These are phyloP conservation scores for Copromyces sp. DNA, from an alignment of 495 filamentous ascomycete genomes.

Conservation along the genomic window DNA sequence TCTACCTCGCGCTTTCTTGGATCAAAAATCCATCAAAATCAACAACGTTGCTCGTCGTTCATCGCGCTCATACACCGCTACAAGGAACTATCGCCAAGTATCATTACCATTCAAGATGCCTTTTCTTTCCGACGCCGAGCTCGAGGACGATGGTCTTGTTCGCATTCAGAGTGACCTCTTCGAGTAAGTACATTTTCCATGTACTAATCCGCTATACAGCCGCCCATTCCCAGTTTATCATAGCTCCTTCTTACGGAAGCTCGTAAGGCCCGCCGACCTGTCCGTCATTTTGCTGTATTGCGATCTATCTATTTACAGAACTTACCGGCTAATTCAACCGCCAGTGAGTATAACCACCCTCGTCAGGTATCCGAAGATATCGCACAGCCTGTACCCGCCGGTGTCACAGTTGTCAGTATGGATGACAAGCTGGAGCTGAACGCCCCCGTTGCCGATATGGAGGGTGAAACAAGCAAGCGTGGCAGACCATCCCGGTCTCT, in stretches of 20 bases:
- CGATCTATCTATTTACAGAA: neutral
- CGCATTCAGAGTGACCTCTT: constrained; percentile 17
- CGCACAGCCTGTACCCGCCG: neutral
- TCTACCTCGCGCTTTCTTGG: neutral
- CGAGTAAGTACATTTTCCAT: constrained; percentile 10
- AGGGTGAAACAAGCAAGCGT: constrained; percentile 8
- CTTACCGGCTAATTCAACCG: neutral
- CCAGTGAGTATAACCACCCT: neutral
- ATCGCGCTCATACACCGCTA: neutral
- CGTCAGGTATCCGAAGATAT: neutral
- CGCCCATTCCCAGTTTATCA: neutral
- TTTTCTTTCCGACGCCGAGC: neutral
- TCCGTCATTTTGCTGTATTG: neutral
- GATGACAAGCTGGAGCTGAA: constrained; percentile 1
- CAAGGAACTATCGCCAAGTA: neutral
- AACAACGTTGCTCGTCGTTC: neutral
- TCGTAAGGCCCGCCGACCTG: neutral
- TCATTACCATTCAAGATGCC: constrained; percentile 5
- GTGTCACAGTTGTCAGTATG: constrained; percentile 14
- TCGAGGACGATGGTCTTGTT: constrained; percentile 7
- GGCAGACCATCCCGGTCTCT: constrained; percentile 11
- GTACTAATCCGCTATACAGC: neutral
- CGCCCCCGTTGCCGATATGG: constrained; percentile 4
- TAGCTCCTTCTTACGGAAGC: neutral
- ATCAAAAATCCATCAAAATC: neutral